Evolutionary conservation across 495 filamentous ascomycete genomes (phyloP), one percentile per base, ranked within the genome.

Genomic region (Trichoderma parareesei): DNA sequence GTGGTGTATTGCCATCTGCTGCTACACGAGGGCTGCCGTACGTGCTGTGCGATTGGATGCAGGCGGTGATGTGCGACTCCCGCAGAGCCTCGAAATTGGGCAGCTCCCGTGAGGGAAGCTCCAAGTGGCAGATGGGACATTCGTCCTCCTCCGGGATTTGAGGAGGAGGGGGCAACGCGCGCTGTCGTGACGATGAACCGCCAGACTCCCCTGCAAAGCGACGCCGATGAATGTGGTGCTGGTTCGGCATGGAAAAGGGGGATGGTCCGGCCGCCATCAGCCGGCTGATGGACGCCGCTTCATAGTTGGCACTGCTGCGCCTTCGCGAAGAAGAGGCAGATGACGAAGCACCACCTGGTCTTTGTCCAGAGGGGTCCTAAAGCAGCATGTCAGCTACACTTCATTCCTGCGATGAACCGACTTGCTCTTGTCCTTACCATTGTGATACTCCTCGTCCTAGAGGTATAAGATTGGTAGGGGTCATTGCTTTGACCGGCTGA

Each of bases 121-220:
- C 83, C 10, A 76, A 77, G 66, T 92, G 88, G 69, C 94, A 98
- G 63, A 97, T 86, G 4, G 93, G 93, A 71, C 94, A 98, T 65
- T 93, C 85, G 73, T 98, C 94, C 67, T 91, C 89, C 71, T 97
- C 93, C 18, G 82, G 77, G 8, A 91, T 78, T 40, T 76, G 72
- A 38, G 71, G 70, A 38, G 71, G 67, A 57, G 65, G 64, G 62
- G 71, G 69, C 63, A 65, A 63, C 37, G 40, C 37, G 48, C 42
- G 69, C 64, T 20, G 67, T 65, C 64, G 70, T 66, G 59, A 49
- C 10, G 67, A 68, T 11, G 68, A 64, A 41, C 27, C 27, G 27
- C 44, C 65, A 42, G 38, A 68, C 69, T n/a, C 67, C 64, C 64
- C 69, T 60, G 67, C 71, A 71, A 53, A 65, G 67, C 65, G 8